phyloP scores from a whole-genome alignment of 768 basidiomycete species.

The Boletus fagicola region DNA sequence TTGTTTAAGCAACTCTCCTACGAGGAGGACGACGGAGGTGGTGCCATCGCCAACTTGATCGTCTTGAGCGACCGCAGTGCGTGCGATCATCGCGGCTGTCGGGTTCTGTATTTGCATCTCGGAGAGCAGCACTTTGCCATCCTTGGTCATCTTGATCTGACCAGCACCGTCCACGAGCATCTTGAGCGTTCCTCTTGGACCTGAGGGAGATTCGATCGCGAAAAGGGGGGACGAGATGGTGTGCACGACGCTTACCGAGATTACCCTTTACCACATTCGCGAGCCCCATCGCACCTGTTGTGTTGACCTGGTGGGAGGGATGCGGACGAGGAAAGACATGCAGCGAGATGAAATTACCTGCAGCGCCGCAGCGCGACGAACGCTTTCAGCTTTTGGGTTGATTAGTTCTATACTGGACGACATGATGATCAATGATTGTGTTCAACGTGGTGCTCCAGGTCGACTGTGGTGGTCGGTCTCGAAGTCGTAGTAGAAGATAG shows the following conservation, averaged over 20 bases:
- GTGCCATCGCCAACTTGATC: constrained; percentile 99
- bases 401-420: constrained; percentile 88
- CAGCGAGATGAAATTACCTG: constrained; percentile 54
- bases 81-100: constrained; percentile 98
- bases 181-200: constrained; percentile 95
- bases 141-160: constrained; percentile 99
- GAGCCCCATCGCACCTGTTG: constrained; percentile 93
- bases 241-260: constrained; percentile 61
- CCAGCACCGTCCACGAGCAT: constrained; percentile 99
- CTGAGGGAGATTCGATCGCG: constrained; percentile 43
- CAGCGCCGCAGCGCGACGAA: constrained; percentile 84
- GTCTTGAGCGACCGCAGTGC: constrained; percentile 97
- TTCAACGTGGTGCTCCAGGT: constrained; percentile 23
- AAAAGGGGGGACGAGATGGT: constrained; percentile 11
- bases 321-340: constrained; percentile 21
- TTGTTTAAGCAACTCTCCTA: constrained; percentile 95
- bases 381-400: constrained; percentile 95
- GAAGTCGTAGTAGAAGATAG: constrained; percentile 8
- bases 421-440: constrained; percentile 40
- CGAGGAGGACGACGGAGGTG: constrained; percentile 93
- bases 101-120: constrained; percentile 99
- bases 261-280: constrained; percentile 97
- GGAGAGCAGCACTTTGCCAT: constrained; percentile 95
- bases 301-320: constrained; percentile 65
- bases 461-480: constrained; percentile 15